Percentiles rank a stretch among this genome's conserved stretches.
Evolutionary conservation across 2,329 filamentous ascomycete genomes (phyloP).

Genomic region (Phaeophleospora eucalypticola): DNA sequence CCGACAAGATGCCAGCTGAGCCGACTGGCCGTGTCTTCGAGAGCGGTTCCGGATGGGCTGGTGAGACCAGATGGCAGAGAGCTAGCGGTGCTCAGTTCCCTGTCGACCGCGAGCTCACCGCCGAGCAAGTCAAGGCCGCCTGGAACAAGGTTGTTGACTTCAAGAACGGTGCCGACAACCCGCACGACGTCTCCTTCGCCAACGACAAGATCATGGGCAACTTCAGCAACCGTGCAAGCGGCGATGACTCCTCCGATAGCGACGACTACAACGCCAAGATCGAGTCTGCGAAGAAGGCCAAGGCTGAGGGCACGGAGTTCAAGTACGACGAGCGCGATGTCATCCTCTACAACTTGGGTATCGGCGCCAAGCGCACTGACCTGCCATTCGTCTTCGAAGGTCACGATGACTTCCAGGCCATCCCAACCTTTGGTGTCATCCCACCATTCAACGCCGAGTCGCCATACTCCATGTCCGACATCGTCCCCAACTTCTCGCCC

Average conservation of each 20-base stretch:
- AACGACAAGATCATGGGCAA: slow-evolving; percentile 79
- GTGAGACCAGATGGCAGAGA: slow-evolving; percentile 90
- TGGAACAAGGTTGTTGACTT: slow-evolving; percentile 83
- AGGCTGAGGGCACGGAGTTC: slow-evolving; percentile 71
- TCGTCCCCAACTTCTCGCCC: slow-evolving; percentile 93
- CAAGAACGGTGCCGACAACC: slow-evolving; percentile 82
- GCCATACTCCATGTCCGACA: slow-evolving; percentile 73
- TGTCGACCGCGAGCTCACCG: slow-evolving; percentile 73
- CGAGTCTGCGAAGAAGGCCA: slow-evolving; percentile 66
- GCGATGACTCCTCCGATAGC: slow-evolving; percentile 31
- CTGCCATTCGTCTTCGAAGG: slow-evolving; percentile 87
- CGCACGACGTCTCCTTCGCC: slow-evolving; percentile 71
- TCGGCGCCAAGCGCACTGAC: slow-evolving; percentile 87
- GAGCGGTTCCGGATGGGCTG: slow-evolving; percentile 90
- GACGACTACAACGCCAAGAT: slow-evolving; percentile 64
- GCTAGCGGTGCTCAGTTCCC: slow-evolving; percentile 88
- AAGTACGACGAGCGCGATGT: slow-evolving; percentile 80
- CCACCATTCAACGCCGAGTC: slow-evolving; percentile 82
- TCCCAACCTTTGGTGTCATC: slow-evolving; percentile 94
- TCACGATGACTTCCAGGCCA: slow-evolving; percentile 83
- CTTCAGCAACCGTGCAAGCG: slow-evolving; percentile 77
- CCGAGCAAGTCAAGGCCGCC: slow-evolving; percentile 73
- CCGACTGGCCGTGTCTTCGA: slow-evolving; percentile 89
- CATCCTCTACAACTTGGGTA: slow-evolving; percentile 91
- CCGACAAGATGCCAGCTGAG: slow-evolving; percentile 73